These are phyloP conservation scores for Zopfochytrium polystomum DNA, from an alignment of 371 early-diverging fungal species.

Conservation along the genomic window DNA sequence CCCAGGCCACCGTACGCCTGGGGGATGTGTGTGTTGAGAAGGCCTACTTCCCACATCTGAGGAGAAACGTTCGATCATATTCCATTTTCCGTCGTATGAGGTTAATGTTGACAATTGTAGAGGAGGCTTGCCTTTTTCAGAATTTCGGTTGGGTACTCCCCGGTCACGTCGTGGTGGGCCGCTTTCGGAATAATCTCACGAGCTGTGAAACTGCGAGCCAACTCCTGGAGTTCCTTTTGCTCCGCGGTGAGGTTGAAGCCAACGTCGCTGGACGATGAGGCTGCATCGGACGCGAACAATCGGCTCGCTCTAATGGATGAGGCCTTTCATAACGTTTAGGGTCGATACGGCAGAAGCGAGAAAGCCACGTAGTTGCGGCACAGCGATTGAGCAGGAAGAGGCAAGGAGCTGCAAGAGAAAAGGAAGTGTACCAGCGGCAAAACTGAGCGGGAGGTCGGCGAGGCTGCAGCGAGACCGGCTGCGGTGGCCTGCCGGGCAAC, in stretches of 20 bases:
- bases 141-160: constrained; percentile 86
- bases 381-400: too few relatives aligned
- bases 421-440: too few relatives aligned
- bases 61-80: background rate
- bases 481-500: too few relatives aligned
- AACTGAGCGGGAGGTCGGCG: too few relatives aligned
- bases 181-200: constrained; percentile 93
- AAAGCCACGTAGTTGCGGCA: too few relatives aligned
- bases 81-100: background rate
- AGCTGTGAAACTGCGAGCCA: constrained; percentile 88
- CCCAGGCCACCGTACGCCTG: constrained; percentile 83
- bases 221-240: constrained; percentile 81
- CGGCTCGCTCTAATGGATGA: too few relatives aligned
- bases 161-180: constrained; percentile 89
- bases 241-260: constrained; percentile 75
- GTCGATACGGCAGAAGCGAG: too few relatives aligned
- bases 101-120: background rate
- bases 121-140: constrained; percentile 65
- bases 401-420: too few relatives aligned
- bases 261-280: constrained; percentile 14
- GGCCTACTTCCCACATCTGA: constrained; percentile 88
- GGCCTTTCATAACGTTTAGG: too few relatives aligned
- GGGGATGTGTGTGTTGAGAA: constrained; percentile 91
- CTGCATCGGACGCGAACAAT: too few relatives aligned
- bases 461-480: too few relatives aligned